Base-by-base conservation (phyloP, 2,329 filamentous ascomycete species). In the Alternaria atra region DNA sequence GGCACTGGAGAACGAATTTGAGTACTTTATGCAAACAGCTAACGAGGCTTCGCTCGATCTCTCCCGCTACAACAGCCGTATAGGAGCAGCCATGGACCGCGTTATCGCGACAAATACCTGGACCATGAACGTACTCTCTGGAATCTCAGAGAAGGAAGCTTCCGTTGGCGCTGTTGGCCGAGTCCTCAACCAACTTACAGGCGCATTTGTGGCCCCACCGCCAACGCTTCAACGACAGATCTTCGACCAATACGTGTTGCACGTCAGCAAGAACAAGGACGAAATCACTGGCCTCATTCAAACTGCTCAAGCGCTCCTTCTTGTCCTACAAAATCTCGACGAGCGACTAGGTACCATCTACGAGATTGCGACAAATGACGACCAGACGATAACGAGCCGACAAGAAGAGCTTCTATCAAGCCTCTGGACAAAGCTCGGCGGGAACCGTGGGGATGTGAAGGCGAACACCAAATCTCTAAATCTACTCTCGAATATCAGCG, bases 101-200 rank as follows among this genome's bases (percentile, higher is more conserved):
- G 88, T 94, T 51, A 89, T 94, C 60, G 86, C 84, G 63, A 92
- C 91, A 57, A 93, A 92, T 71, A 86, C 87, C 55, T 93, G 90
- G 90, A 94, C 91, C 0, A 85, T 89, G 48, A 84, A 88, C 15
- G 88, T 90, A 46, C 85, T 93, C 47, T 85, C 90, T 67, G 86
- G 86, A 7, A 82, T 92, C n/a, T 82, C 81, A 0, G 66, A 79
- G 7, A 73, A 80, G 8, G 78, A 84, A 55, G 77, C 77, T 0
- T 71, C 73, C 12, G 30, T 71, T 29, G 81, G 82, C 25, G 63
- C 79, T 2, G 53, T 84, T 69, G 52, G 79, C 69, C 67, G 69
- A 2, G 83, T 84, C 61, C 68, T 85, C 43, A 78, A 80, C 42
- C 79, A 83, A 48, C 37, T 83, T 32, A 83, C 86, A 8, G 82